Conservation (phyloP, 371 early-diverging fungal species). For the Mortierella sp. region DNA sequence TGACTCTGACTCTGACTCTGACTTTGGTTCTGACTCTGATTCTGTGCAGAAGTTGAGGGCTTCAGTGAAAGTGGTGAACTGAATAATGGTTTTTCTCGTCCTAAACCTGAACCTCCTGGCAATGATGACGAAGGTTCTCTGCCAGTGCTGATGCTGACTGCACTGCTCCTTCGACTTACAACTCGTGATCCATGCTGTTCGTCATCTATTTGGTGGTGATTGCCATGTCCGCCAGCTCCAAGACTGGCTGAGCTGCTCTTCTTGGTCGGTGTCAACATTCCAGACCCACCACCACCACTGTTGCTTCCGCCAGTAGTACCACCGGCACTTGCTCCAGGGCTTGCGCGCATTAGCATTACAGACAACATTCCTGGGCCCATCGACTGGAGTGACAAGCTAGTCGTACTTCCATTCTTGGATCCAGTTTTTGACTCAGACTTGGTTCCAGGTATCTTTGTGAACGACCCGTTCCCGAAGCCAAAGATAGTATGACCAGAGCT, state of each 20-base stretch:
- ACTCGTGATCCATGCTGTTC: constrained; percentile 7
- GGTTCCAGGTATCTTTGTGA: constrained; percentile 32
- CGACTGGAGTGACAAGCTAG: constrained; percentile 37
- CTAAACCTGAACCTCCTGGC: background rate
- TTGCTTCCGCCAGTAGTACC: background rate
- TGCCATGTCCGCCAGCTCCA: constrained; percentile 12
- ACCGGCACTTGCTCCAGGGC: constrained; percentile 19
- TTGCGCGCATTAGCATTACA: constrained; percentile 47
- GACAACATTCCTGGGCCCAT: constrained; percentile 52
- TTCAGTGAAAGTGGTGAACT: constrained; percentile 29
- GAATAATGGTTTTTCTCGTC: constrained; percentile 14
- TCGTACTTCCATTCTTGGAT: constrained; percentile 46
- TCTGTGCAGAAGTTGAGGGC: background rate
- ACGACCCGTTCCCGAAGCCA: constrained; percentile 40
- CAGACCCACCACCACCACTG: constrained; percentile 10
- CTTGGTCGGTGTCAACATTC: constrained; percentile 24
- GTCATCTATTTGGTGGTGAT: background rate
- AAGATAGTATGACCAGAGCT: constrained; percentile 33
- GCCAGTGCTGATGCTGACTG: constrained; percentile 21
- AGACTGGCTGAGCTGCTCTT: constrained; percentile 29
- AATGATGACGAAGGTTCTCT: background rate
- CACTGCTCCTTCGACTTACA: constrained; percentile 33
- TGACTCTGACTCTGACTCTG: background rate
- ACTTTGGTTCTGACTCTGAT: background rate
- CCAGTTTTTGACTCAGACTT: constrained; percentile 40